Evolutionary conservation across 768 basidiomycete genomes (phyloP), one percentile per base, ranked within the genome.

Genomic region (Glaciozyma martinii): DNA sequence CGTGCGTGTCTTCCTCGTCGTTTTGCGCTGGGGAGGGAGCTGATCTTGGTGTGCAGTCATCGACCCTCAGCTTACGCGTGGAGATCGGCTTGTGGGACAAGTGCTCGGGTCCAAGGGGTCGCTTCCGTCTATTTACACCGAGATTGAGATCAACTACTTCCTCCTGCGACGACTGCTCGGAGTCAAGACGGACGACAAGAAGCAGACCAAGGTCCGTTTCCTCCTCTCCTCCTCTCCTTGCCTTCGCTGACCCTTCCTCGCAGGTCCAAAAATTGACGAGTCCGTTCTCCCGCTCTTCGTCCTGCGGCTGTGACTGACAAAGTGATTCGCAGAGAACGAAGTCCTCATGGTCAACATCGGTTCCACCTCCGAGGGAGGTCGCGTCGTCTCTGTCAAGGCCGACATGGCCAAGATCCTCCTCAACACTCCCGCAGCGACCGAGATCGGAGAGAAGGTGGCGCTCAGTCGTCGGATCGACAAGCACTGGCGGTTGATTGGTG

Each of bases 131-230:
- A 89, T 99, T 63, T 98, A 89, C 78, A 88, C 90, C 16, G 91
- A 93, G 77, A 81, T 93, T 61, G 90, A 93, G 77, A 91, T 93
- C 75, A 88, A 85, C 72, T 81, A 93, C 71, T 99, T 97, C 86
- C 80, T 98, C 40, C 86, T 99, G 42, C 89, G 95, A 66, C 85
- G 95, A 65, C 79, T 98, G 60, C 84, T 98, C n/a, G 94, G 95
- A 76, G 95, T 99, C 67, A 92, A 93, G 78, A 91, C 92, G 29
- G 94, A 97, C 77, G 95, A 98, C 80, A 95, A 93, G 81, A 99
- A 97, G 77, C 90, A 93, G 76, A 95, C 95, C 27, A 99, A 92
- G 78, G 78, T 76, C 47, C 43, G 65, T 40, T 19, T 12, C 30
- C 3, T 58, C 43, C 21, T n/a, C n/a, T n/a, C 60, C 46, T 25